phyloP scores from a whole-genome alignment of 768 basidiomycete species.

The Imleria badia region DNA sequence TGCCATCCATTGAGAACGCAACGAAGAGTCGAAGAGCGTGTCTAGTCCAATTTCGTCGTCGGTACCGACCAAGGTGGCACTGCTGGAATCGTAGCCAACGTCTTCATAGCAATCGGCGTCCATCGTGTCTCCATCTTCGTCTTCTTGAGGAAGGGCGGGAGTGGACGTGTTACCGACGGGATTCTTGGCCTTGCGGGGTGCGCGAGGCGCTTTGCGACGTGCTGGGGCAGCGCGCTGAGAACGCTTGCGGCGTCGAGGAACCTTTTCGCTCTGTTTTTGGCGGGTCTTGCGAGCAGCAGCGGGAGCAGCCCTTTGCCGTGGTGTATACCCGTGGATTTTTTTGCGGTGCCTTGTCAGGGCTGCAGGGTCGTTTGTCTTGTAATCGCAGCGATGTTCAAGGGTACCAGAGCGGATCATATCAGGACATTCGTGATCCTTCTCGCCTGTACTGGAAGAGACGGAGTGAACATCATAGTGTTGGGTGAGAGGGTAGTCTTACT shows the following conservation, averaged over 20 bases:
- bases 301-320: not conserved
- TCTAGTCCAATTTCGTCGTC: slow-evolving; percentile 12
- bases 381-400: slow-evolving; percentile 14
- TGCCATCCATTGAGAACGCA: slow-evolving; percentile 15
- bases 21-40: slow-evolving; percentile 1
- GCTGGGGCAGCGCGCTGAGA: not conserved
- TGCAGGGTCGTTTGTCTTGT: slow-evolving; percentile 26
- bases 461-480: not conserved
- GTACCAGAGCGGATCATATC: not conserved
- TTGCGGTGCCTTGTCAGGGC: slow-evolving; percentile 28
- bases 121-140: not conserved
- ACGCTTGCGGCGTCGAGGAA: not conserved
- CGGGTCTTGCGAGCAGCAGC: not conserved
- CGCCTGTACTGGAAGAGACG: slow-evolving; percentile 19
- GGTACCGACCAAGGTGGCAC: not conserved
- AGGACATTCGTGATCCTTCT: slow-evolving; percentile 18
- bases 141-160: not conserved
- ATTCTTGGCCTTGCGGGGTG: not conserved
- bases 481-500: slow-evolving; percentile 8
- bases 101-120: not conserved
- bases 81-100: not conserved
- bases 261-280: not conserved
- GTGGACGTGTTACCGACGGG: not conserved
- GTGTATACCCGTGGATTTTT: slow-evolving; percentile 19
- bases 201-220: not conserved